A percentile compares a stretch with the other conserved stretches of the same genome.
Conservation (phyloP, 2,329 filamentous ascomycete genomes). For the Fusarium equiseti region DNA sequence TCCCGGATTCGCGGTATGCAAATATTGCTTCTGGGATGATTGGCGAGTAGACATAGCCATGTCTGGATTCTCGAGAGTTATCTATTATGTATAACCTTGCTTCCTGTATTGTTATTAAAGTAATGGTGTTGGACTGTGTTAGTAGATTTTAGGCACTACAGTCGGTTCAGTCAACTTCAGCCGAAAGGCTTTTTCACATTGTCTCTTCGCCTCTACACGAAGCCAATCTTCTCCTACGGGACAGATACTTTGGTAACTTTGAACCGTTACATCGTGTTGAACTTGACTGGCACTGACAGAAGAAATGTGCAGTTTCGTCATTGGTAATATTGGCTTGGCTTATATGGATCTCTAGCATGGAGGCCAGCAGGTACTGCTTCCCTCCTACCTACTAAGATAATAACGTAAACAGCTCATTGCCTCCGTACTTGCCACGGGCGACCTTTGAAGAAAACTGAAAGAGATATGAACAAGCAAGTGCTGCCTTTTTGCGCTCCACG, state of each 20-base stretch:
- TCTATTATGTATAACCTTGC: background rate
- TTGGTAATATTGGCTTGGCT: background rate
- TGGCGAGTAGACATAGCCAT: background rate
- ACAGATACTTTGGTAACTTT: background rate
- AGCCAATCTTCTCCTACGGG: background rate
- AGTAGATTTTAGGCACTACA: background rate
- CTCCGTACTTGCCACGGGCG: background rate
- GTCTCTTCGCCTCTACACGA: background rate
- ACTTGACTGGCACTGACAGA: background rate
- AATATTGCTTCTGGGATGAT: constrained; percentile 57
- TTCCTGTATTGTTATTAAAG: background rate
- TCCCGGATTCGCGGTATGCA: constrained; percentile 61
- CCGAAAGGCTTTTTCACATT: background rate
- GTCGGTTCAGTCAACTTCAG: background rate
- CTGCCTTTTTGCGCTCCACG: background rate
- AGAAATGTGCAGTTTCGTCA: background rate
- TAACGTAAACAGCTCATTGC: background rate
- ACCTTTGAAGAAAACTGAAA: background rate
- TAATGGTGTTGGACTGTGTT: background rate
- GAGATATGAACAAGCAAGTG: background rate
- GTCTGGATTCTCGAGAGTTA: background rate
- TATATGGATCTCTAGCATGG: no score
- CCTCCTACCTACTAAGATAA: background rate
- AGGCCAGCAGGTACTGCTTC: background rate
- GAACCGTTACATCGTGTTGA: background rate